These are phyloP conservation scores for Phellinidium pouzarii DNA, from an alignment of 1,284 basidiomycete genomes.

Conservation along the genomic window DNA sequence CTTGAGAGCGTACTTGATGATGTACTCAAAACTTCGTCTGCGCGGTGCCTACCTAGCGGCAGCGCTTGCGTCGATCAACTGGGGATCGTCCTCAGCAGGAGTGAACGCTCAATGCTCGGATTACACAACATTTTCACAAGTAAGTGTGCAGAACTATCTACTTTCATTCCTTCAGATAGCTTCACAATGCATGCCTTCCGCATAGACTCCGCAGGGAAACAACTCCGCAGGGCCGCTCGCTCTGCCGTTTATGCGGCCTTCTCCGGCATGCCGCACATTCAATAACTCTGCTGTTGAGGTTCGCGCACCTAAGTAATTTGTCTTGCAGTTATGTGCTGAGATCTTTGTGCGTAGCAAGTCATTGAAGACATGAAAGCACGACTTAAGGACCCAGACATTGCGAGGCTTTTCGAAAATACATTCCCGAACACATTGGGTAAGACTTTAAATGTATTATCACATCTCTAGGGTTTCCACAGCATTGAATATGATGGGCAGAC, in stretches of 20 bases:
- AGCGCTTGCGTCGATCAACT: not conserved
- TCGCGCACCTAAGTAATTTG: conserved; percentile 18
- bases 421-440: conserved; percentile 71
- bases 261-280: conserved; percentile 62
- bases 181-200: not conserved
- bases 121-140: conserved; percentile 57
- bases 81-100: not conserved
- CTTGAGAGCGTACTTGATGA: not conserved
- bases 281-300: conserved; percentile 69
- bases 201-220: conserved; percentile 49
- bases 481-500: too few species aligned
- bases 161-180: not conserved
- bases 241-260: conserved; percentile 66
- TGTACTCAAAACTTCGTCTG: not conserved
- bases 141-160: conserved; percentile 1
- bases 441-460: conserved; percentile 18
- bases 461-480: too few species aligned
- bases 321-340: not conserved
- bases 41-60: not conserved
- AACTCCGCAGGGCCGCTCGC: conserved; percentile 52
- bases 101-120: conserved; percentile 41
- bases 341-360: conserved; percentile 42
- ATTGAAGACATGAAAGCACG: conserved; percentile 61
- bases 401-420: conserved; percentile 69
- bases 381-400: conserved; percentile 67